Evolutionary conservation across 805 yeast species (phyloP).

Genomic region (Saccharomyces paradoxus): DNA sequence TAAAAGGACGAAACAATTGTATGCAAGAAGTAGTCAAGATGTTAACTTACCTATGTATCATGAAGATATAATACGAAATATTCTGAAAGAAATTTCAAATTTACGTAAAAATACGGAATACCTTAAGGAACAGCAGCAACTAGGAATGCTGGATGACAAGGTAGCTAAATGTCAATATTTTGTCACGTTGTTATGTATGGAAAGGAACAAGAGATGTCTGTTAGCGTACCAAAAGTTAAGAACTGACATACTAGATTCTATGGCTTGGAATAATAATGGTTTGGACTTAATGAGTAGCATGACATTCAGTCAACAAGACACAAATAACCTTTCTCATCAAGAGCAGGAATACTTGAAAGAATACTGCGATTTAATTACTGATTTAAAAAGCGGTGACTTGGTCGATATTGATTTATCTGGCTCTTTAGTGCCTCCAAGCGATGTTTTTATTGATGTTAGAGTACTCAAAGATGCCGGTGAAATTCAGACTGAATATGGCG

Average conservation of each 20-base stretch:
- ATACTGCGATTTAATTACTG: slow-evolving; percentile 63
- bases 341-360: slow-evolving; percentile 73
- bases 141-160: slow-evolving; percentile 31
- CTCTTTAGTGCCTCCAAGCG: slow-evolving; percentile 81
- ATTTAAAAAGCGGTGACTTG: slow-evolving; percentile 63
- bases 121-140: slow-evolving; percentile 29
- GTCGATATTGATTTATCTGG: slow-evolving; percentile 84
- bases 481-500: slow-evolving; percentile 95
- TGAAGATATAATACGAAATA: slow-evolving; percentile 58
- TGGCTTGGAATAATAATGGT: slow-evolving; percentile 63
- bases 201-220: slow-evolving; percentile 83
- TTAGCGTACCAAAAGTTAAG: slow-evolving; percentile 75
- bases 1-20: slow-evolving; percentile 61
- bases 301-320: slow-evolving; percentile 22
- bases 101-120: slow-evolving; percentile 49
- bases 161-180: slow-evolving; percentile 51
- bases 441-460: slow-evolving; percentile 87
- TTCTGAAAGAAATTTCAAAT: slow-evolving; percentile 64
- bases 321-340: slow-evolving; percentile 56
- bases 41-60: slow-evolving; percentile 51
- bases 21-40: slow-evolving; percentile 21
- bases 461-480: slow-evolving; percentile 94
- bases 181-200: slow-evolving; percentile 60
- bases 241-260: slow-evolving; percentile 54
- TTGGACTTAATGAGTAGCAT: slow-evolving; percentile 29